phyloP scores from a whole-genome alignment of 2,329 filamentous ascomycete genomes.

The Harringtonia lauricola region DNA sequence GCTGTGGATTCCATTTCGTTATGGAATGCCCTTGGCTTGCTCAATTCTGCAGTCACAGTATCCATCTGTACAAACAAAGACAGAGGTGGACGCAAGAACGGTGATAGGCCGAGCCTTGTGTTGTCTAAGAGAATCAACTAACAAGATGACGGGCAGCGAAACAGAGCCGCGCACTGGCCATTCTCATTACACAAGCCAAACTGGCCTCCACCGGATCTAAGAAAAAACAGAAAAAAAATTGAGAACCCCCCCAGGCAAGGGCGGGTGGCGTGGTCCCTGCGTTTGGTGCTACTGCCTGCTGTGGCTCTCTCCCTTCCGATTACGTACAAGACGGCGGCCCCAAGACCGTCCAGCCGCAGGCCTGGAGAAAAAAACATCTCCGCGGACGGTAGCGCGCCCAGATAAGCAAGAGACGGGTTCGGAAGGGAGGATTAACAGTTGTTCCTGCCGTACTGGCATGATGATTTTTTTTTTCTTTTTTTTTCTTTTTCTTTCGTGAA shows the following conservation, averaged over 20 bases:
- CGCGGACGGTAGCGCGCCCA: background rate
- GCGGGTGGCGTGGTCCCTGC: too few relatives aligned
- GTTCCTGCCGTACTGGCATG: too few relatives aligned
- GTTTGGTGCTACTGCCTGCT: background rate
- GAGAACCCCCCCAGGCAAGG: too few relatives aligned
- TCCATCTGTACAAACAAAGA: background rate
- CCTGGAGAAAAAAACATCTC: background rate
- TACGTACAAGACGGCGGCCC: conserved; percentile 19
- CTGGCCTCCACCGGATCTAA: too few relatives aligned
- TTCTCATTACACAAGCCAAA: conserved; percentile 8
- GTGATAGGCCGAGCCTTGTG: conserved; percentile 11
- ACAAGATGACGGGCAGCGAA: conserved; percentile 8
- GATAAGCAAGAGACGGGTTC: too few relatives aligned
- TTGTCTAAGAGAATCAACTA: conserved; percentile 12
- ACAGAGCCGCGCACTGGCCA: background rate
- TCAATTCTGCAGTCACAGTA: background rate
- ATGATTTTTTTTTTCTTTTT: background rate
- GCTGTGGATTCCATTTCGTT: conserved; percentile 9
- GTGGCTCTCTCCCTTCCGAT: conserved; percentile 13
- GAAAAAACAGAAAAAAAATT: too few relatives aligned
- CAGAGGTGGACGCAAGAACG: too few relatives aligned
- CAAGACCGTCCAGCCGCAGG: background rate
- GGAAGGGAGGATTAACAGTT: too few relatives aligned
- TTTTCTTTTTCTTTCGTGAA: background rate
- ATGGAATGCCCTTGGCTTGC: conserved; percentile 9